Evolutionary conservation across 139 green algal species (phyloP).

Genomic region (Gonium pectorale): DNA sequence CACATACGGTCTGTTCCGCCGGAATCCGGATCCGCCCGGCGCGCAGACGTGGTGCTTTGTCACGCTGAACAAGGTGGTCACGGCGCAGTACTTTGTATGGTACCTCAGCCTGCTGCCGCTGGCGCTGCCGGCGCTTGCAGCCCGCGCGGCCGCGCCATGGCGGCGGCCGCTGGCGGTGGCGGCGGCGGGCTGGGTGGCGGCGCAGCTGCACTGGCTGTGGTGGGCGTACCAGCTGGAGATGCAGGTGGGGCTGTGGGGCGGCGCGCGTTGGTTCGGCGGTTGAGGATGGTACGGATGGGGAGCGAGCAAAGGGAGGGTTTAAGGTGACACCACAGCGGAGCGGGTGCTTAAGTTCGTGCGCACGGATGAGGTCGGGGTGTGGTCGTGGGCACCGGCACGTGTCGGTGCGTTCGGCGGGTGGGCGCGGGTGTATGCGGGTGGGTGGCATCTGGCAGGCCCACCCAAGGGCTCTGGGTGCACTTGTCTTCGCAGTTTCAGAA

Average conservation of each 20-base stretch:
- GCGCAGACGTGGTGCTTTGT: conserved; percentile 89
- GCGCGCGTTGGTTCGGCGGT: too few relatives aligned
- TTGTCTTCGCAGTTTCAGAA: too few relatives aligned
- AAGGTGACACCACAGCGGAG: too few relatives aligned
- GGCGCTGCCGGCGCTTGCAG: conserved; percentile 63
- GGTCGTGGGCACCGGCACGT: too few relatives aligned
- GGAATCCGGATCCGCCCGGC: neutral
- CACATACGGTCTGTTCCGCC: neutral
- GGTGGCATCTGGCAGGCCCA: too few relatives aligned
- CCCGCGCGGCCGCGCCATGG: neutral
- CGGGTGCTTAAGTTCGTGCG: too few relatives aligned
- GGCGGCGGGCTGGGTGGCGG: conserved; percentile 54
- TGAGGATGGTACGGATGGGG: too few relatives aligned
- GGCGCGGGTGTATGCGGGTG: too few relatives aligned
- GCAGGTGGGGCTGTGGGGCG: conserved; percentile 49
- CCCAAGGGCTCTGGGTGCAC: too few relatives aligned
- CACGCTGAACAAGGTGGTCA: conserved; percentile 93
- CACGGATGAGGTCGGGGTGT: too few relatives aligned
- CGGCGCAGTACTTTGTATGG: conserved; percentile 98
- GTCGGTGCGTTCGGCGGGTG: too few relatives aligned
- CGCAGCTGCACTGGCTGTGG: conserved; percentile 82
- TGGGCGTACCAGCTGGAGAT: conserved; percentile 88
- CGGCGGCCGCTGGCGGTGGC: conserved; percentile 41
- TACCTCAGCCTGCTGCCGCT: conserved; percentile 90
- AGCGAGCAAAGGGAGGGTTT: too few relatives aligned